Evolutionary conservation across 768 basidiomycete species (phyloP).

Genomic region (Mycena vulgaris): DNA sequence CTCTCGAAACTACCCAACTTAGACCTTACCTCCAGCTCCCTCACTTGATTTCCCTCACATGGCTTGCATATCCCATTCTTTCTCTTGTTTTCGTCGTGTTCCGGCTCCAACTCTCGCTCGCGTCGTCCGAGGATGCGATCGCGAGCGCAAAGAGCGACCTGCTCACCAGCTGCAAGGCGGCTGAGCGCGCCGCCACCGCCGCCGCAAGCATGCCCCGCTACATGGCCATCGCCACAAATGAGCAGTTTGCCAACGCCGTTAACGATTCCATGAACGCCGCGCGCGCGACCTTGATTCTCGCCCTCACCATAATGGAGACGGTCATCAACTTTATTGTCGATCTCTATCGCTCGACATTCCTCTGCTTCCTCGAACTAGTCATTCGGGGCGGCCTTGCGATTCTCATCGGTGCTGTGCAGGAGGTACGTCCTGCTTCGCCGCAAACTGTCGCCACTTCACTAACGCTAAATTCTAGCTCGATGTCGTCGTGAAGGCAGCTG

Average conservation of each 20-base stretch:
- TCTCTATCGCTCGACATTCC: slow-evolving; percentile 91
- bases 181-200: slow-evolving; percentile 85
- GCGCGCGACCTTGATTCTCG: slow-evolving; percentile 77
- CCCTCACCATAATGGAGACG: slow-evolving; percentile 88
- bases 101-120: slow-evolving; percentile 81
- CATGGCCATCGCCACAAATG: slow-evolving; percentile 88
- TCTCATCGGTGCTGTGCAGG: slow-evolving; percentile 86
- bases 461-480: slow-evolving; percentile 68
- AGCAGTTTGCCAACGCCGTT: slow-evolving; percentile 82
- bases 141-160: slow-evolving; percentile 81
- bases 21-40: slow-evolving; percentile 88
- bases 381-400: slow-evolving; percentile 86
- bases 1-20: slow-evolving; percentile 52
- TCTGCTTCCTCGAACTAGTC: slow-evolving; percentile 94
- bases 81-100: slow-evolving; percentile 92
- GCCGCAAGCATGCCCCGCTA: slow-evolving; percentile 92
- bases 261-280: slow-evolving; percentile 86
- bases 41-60: slow-evolving; percentile 88
- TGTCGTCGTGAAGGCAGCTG: slow-evolving; percentile 71
- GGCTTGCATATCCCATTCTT: slow-evolving; percentile 93
- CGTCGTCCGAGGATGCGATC: slow-evolving; percentile 77
- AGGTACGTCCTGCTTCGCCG: slow-evolving; percentile 63
- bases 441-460: slow-evolving; percentile 1
- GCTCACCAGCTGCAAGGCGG: slow-evolving; percentile 88
- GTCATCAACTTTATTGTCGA: slow-evolving; percentile 94